phyloP scores from a whole-genome alignment of 2,329 filamentous ascomycete species.

The Penicillium italicum region DNA sequence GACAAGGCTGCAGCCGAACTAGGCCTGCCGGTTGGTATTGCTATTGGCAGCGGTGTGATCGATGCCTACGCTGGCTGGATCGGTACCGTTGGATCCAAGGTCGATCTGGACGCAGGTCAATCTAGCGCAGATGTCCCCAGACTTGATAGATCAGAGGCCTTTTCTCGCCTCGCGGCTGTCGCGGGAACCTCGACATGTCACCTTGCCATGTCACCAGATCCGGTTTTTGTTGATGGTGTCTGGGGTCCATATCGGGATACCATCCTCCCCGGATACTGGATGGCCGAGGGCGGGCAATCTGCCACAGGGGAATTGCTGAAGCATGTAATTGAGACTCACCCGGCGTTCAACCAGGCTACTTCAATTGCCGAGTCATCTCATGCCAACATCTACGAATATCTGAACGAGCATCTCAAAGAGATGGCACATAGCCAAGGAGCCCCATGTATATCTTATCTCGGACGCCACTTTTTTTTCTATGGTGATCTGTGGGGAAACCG shows the following conservation, averaged over 20 bases:
- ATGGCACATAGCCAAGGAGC: slow-evolving; percentile 66
- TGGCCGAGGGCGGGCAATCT: slow-evolving; percentile 95
- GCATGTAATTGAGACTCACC: slow-evolving; percentile 92
- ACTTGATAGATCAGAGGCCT: slow-evolving; percentile 89
- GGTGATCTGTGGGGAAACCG: slow-evolving; percentile 94
- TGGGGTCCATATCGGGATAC: slow-evolving; percentile 98
- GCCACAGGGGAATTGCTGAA: slow-evolving; percentile 93
- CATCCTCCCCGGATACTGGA: slow-evolving; percentile 86
- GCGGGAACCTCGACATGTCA: slow-evolving; percentile 97
- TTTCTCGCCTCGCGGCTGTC: slow-evolving; percentile 86
- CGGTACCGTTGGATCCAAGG: slow-evolving; percentile 95
- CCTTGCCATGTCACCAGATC: slow-evolving; percentile 87
- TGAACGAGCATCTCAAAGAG: slow-evolving; percentile 80
- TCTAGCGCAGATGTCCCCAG: slow-evolving; percentile 65
- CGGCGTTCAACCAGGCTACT: slow-evolving; percentile 76
- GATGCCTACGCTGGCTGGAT: slow-evolving; percentile 99
- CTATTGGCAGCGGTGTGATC: slow-evolving; percentile 93
- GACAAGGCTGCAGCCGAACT: slow-evolving; percentile 79
- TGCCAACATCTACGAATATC: slow-evolving; percentile 89
- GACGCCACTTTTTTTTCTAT: slow-evolving; percentile 96
- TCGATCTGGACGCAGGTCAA: slow-evolving; percentile 66
- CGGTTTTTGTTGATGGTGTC: slow-evolving; percentile 90
- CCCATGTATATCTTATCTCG: slow-evolving; percentile 78
- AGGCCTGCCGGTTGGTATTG: slow-evolving; percentile 79
- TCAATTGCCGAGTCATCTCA: slow-evolving; percentile 77